phyloP scores from a whole-genome alignment of 495 filamentous ascomycete genomes.

The Lepraria neglecta region DNA sequence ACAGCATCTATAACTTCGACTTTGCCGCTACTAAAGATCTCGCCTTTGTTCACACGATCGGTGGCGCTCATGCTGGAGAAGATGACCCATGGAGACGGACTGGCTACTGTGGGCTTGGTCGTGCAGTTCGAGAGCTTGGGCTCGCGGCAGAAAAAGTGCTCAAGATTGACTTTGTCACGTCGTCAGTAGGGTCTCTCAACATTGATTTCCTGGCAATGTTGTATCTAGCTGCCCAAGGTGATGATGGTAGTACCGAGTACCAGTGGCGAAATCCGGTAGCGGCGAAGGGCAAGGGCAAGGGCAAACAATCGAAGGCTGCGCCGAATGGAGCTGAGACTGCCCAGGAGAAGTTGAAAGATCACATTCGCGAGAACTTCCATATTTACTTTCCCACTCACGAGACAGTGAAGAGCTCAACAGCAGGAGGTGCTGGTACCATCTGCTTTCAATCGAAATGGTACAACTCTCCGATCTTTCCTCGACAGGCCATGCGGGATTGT shows the following conservation, averaged over 20 bases:
- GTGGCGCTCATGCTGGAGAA: slow-evolving; percentile 49
- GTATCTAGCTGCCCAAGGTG: slow-evolving; percentile 72
- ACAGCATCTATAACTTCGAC: slow-evolving; percentile 62
- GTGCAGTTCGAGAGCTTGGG: slow-evolving; percentile 51
- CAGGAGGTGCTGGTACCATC: slow-evolving; percentile 66
- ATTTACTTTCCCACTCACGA: slow-evolving; percentile 78
- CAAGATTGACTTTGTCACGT: slow-evolving; percentile 59
- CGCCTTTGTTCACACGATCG: slow-evolving; percentile 77
- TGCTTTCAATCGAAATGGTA: slow-evolving; percentile 69
- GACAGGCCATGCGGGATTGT: slow-evolving; percentile 65
- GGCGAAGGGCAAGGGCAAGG: slow-evolving; percentile 31
- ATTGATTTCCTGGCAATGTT: slow-evolving; percentile 60
- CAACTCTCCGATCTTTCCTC: slow-evolving; percentile 58
- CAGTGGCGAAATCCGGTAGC: slow-evolving; percentile 36
- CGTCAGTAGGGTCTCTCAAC: slow-evolving; percentile 73
- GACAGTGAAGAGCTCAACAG: slow-evolving; percentile 60
- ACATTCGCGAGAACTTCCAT: slow-evolving; percentile 50
- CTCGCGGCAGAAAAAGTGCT: slow-evolving; percentile 43
- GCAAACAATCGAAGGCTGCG: slow-evolving; percentile 27
- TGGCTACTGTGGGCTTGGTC: slow-evolving; percentile 63
- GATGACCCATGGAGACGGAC: slow-evolving; percentile 49
- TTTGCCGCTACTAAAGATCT: slow-evolving; percentile 60
- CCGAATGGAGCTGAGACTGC: slow-evolving; percentile 14
- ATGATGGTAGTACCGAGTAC: slow-evolving; percentile 51
- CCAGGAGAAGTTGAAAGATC: slow-evolving; percentile 25